Evolutionary conservation across 2,329 filamentous ascomycete species (phyloP), one percentile per base, ranked within the genome.

Genomic region (Beauveria pseudobassiana): DNA sequence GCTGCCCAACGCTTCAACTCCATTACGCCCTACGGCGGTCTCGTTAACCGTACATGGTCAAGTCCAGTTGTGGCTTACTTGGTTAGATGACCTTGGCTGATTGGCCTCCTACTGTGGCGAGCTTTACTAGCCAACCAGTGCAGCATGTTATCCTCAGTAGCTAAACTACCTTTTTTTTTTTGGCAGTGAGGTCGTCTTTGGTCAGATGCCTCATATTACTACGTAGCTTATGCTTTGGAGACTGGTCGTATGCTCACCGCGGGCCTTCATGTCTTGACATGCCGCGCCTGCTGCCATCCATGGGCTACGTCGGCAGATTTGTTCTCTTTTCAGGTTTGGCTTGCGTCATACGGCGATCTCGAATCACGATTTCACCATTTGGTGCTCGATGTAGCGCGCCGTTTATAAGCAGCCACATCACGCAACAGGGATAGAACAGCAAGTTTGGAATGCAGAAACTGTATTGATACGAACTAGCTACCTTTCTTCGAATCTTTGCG

Each of bases 1-100:
- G 26, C 2, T 52, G n/a, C 34, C 38, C 57, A 59, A 45, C 38
- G 40, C 40, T 40, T 48, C 58, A 60, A 50, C 49, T 52, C 14
- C 58, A 48, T 52, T 8, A 6, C 46, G 34, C 56, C 49, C 40
- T 60, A 51, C 28, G 28, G 59, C 59, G 59, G 59, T 49, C 26
- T 61, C 59, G 50, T 61, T 61, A 55, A 61, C 59, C 59, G 30
- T 49, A 49, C 59, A 20, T 18, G 59, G 59, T 14, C 22, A 61
- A 60, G 43, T 16, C 7, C 59, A 61, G 59, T 50, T 61, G 59
- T 61, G 51, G 59, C 59, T 54, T 46, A 50, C 57, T 16, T 50
- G 30, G 30, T 4, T 34, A 10, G 46, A 43, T 59, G 49, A 28
- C 22, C 22, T 30, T 28, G 18, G n/a, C 54, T 38, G 24, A 22